These are phyloP conservation scores for Funneliformis geosporum DNA, from an alignment of 192 early-diverging fungal genomes.

Conservation along the genomic window DNA sequence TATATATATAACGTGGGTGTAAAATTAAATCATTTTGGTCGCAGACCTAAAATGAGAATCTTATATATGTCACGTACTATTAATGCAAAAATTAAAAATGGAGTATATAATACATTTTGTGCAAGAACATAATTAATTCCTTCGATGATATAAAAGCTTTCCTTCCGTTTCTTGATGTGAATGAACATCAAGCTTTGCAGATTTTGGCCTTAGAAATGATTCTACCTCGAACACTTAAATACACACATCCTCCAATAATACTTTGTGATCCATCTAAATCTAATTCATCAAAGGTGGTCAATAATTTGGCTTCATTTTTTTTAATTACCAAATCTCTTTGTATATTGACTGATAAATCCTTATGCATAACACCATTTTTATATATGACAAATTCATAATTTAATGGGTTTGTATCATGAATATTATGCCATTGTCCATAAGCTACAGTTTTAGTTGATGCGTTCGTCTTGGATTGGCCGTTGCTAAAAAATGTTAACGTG, in stretches of 20 bases:
- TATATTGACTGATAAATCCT: neutral
- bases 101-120: too few species aligned
- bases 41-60: too few species aligned
- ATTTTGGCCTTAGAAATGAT: conserved; percentile 4
- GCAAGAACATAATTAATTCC: too few species aligned
- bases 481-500: neutral
- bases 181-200: neutral
- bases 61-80: too few species aligned
- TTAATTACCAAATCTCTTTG: neutral
- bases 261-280: neutral
- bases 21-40: too few species aligned
- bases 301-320: neutral
- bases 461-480: neutral
- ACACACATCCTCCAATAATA: conserved; percentile 14
- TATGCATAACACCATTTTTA: conserved; percentile 3
- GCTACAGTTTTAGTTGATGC: neutral
- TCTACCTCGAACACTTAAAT: neutral
- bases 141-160: too few species aligned
- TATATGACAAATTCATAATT: conserved; percentile 25
- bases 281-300: neutral
- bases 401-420: conserved; percentile 1
- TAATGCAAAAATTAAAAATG: too few species aligned
- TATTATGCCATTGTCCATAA: conserved; percentile 1
- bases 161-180: too few species aligned
- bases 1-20: too few species aligned